Evolutionary conservation across 1,139 yeast species (phyloP), one percentile per base, ranked within the genome.

Genomic region (Sugiyamaella grinbergsii): DNA sequence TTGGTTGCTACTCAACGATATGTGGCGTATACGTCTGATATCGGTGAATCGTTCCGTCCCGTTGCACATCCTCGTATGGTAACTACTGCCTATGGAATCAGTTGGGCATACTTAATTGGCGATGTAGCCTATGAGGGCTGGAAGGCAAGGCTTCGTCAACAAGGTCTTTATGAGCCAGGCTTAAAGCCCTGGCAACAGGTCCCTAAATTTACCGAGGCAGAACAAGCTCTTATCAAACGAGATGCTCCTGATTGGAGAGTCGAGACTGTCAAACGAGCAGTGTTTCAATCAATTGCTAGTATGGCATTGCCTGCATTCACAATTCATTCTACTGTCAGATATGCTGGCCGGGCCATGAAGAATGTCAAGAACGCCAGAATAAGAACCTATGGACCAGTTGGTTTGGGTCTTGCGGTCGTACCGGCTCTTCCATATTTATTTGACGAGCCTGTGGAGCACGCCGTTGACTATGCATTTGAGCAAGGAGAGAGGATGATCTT

Each of bases 261-360:
- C 47, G 79, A 76, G 4, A 85, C 80, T 7, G 64, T 83, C 46
- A 83, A 87, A 66, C 76, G 95, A 64, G 91, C 87, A 5, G 63
- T 86, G 36, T 87, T 87, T 72, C 95, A 87, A 68, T 76, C 86
- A 57, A 72, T 87, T 58, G 95, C 95, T 1, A 82, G 89, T 36
- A 87, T 87, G 95, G 94, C 88, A 10, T 75, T 87, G 48, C 95
- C 95, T 3, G 95, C 95, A 1, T 82, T 86, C 66, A 87, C 95
- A 4, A 87, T 87, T 62, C 95, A 87, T 66, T 76, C 85, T 36
- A 77, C 89, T 1, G 95, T 87, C 41, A 76, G 85, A 61, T 85
- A 85, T 64, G 80, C 90, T 1, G 82, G 88, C 2, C 59, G 68
- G 26, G 68, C 82, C 36, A 61, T 79, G 54, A 67, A 69, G 49